These are phyloP conservation scores for Solanum chmielewskii DNA, from an alignment of 257 asterid genomes.

Conservation along the genomic window DNA sequence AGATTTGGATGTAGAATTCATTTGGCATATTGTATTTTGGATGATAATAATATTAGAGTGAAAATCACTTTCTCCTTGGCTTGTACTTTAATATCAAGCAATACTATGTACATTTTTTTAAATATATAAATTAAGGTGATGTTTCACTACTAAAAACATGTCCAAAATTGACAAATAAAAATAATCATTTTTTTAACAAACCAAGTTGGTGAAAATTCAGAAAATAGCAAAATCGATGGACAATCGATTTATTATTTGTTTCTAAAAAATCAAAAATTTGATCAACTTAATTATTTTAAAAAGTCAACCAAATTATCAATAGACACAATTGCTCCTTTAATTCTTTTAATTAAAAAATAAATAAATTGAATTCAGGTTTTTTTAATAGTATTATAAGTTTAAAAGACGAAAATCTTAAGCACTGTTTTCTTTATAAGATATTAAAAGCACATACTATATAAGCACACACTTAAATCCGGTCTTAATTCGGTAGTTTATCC, in stretches of 20 bases:
- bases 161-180: too few species aligned
- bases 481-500: neutral
- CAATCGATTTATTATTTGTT: neutral
- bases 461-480: neutral
- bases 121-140: neutral
- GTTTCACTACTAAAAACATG: neutral
- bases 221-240: neutral
- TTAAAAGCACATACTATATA: too few species aligned
- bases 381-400: too few species aligned
- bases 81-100: neutral
- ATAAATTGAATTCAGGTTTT: too few species aligned
- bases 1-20: neutral
- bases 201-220: too few species aligned
- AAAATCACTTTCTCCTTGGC: neutral
- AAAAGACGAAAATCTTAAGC: too few species aligned
- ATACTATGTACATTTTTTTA: neutral
- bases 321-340: too few species aligned
- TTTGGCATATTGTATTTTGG: neutral
- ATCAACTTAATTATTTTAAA: neutral
- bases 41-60: neutral
- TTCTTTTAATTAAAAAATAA: too few species aligned
- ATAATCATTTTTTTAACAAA: too few species aligned
- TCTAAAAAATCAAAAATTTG: neutral
- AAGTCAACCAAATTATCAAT: too few species aligned
- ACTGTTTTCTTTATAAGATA: too few species aligned